Evolutionary conservation across 164 flowering plant genomes (phyloP), one percentile per base, ranked within the genome.

Genomic region (Hamamelis virginiana): DNA sequence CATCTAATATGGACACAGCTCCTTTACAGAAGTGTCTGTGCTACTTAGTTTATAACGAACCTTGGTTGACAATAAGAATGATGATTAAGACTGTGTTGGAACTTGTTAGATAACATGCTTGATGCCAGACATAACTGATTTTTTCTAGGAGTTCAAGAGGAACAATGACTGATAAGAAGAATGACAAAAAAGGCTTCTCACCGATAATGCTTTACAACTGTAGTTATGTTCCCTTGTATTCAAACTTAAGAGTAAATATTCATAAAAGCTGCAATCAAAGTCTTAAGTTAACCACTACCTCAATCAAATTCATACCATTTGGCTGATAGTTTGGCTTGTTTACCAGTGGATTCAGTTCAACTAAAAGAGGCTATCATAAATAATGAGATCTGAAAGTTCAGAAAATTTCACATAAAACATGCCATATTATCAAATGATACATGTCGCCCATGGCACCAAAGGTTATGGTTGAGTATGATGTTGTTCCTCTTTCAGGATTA

Each of bases 371-470:
- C 28, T 22, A 60, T 16, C 27, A n/a, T 3, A 66, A 14, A 56
- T 14, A 19, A 66, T 53, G 69, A 66, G 48, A 38, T 43, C 27
- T 47, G 19, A 15, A n/a, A 66, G 15, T n/a, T 21, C n/a, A 19
- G 4, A 8, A 27, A 33, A 55, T 8, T 6, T 16, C 21, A 27
- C 47, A 67, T 47, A 12, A n/a, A 76, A 13, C 45, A 45, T 43
- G 55, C 10, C 72, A 14, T 6, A 19, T 44, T 27, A 21, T 21
- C 27, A 19, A 55, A 25, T 21, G 0, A 33, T 83, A 96, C 99
- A 98, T 96, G 75, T 96, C 99, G 57, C 99, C 99, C 98, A 96
- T 96, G 57, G 99, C 99, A 71, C 99, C 99, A 84, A 96, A 96
- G 27, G 98, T 96, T 62, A 93, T 89, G 43, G 92, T 81, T 64